Percentiles rank a stretch among this genome's conserved stretches.
Conservation (phyloP, 805 yeast species). For the Candida nemodendra region DNA sequence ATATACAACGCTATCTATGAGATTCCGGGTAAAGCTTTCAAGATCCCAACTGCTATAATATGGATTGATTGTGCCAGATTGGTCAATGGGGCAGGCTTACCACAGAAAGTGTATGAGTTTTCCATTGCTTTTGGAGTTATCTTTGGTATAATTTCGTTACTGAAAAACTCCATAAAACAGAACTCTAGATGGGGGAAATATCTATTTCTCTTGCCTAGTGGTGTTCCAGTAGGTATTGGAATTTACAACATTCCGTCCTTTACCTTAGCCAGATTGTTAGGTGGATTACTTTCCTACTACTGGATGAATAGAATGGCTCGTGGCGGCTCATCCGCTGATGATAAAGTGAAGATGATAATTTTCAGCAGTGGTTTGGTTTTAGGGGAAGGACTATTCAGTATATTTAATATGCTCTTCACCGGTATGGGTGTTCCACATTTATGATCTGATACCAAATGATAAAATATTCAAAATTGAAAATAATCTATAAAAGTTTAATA, state of each 20-base stretch:
- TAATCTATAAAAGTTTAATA: too few relatives aligned
- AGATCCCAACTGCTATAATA: slow-evolving; percentile 92
- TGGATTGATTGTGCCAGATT: slow-evolving; percentile 96
- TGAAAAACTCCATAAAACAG: slow-evolving; percentile 53
- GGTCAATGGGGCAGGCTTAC: slow-evolving; percentile 88
- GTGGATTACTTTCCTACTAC: slow-evolving; percentile 67
- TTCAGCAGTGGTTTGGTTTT: slow-evolving; percentile 88
- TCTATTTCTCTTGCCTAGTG: slow-evolving; percentile 73
- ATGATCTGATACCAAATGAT: too few relatives aligned
- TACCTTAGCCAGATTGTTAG: slow-evolving; percentile 88
- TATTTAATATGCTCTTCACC: slow-evolving; percentile 75
- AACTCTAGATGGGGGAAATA: slow-evolving; percentile 30
- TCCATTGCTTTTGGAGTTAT: slow-evolving; percentile 60
- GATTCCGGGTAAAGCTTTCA: slow-evolving; percentile 77
- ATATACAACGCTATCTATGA: slow-evolving; percentile 79
- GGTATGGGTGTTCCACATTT: slow-evolving; percentile 65
- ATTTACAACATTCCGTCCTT: slow-evolving; percentile 92
- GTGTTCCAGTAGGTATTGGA: slow-evolving; percentile 97
- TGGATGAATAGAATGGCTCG: slow-evolving; percentile 45
- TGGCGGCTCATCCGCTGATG: slow-evolving; percentile 32
- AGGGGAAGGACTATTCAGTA: slow-evolving; percentile 91
- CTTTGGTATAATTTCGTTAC: slow-evolving; percentile 67
- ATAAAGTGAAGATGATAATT: slow-evolving; percentile 75
- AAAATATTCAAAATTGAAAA: too few relatives aligned
- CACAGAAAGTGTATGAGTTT: slow-evolving; percentile 67